These are phyloP conservation scores for Cadophora gregata DNA, from an alignment of 2,329 filamentous ascomycete species.

Conservation along the genomic window DNA sequence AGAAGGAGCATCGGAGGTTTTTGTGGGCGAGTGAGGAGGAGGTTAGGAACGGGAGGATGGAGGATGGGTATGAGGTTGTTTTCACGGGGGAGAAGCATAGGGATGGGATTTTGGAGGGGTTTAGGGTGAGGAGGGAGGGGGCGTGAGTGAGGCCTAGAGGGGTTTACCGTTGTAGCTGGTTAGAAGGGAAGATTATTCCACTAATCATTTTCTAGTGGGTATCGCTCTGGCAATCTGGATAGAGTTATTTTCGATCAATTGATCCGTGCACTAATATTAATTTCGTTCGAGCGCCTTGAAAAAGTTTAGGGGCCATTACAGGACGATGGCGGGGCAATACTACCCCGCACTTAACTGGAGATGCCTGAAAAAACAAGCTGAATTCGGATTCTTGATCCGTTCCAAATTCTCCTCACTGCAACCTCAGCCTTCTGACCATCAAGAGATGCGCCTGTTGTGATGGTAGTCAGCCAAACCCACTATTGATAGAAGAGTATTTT, in stretches of 20 bases:
- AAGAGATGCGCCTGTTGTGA: too few relatives aligned
- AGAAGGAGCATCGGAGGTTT: slow-evolving; percentile 23
- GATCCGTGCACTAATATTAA: neutral
- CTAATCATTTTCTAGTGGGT: too few relatives aligned
- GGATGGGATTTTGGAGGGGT: slow-evolving; percentile 21
- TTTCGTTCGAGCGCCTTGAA: neutral
- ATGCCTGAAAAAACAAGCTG: neutral
- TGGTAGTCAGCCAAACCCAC: too few relatives aligned
- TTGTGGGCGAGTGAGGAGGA: slow-evolving; percentile 29
- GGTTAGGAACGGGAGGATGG: slow-evolving; percentile 4
- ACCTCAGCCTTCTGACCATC: neutral
- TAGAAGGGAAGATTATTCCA: too few relatives aligned
- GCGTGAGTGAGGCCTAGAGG: neutral
- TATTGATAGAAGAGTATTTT: too few relatives aligned
- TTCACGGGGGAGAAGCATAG: slow-evolving; percentile 15
- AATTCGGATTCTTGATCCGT: neutral
- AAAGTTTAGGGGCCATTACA: neutral
- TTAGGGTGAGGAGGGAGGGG: slow-evolving; percentile 15
- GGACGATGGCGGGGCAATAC: neutral
- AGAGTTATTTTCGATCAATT: too few relatives aligned
- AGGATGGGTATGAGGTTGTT: slow-evolving; percentile 12
- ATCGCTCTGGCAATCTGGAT: too few relatives aligned
- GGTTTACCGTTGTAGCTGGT: too few relatives aligned
- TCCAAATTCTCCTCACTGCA: neutral
- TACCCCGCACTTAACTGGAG: slow-evolving; percentile 7